Evolutionary conservation across 179 eudicot genomes (phyloP), one percentile per base, ranked within the genome.

Genomic region (Drosera spatulata): DNA sequence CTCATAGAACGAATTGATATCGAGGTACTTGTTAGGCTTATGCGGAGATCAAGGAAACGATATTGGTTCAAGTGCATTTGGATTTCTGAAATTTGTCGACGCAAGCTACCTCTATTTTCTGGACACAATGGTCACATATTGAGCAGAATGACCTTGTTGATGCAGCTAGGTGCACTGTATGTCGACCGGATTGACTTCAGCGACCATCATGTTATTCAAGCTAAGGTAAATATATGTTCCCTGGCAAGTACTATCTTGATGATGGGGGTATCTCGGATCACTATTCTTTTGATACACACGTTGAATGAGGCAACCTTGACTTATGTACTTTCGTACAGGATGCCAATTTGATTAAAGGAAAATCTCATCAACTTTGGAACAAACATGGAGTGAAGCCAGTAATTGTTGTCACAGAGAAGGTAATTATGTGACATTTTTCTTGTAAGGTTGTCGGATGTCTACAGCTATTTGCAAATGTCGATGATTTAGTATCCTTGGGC

Each of bases 401-500:
- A 48, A 78, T 81, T 60, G 76, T 86, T 62, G 69, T 79, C 14
- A 93, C 99, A 10, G 99, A 93, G 70, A 93, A 93, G 97, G 97
- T 86, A 41, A 49, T 9, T 58, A 15, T n/a, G 10, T 6, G 22
- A 14, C 33, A 46, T 46, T 46, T 46, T 2, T 6, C 9, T 7
- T 46, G 11, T 46, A 46, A 7, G 2, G 49, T 46, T 1, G 49
- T 6, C 2, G 11, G 33, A 22, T 22, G 1, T 22, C 33, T 22
- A 22, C 1, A 22, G 33, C 33, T 22, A 22, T 22, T 22, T 22
- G 33, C 33, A 22, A 22, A 22, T 22, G 33, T 22, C 33, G 33
- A 22, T 1, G 33, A 22, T 22, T 22, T 22, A 22, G 33, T 22
- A 22, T 22, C 33, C 33, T 22, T 22, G 33, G 33, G 33, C 33